These are phyloP conservation scores for Tolypocladium sp. DNA, from an alignment of 2,329 filamentous ascomycete genomes.

Conservation along the genomic window DNA sequence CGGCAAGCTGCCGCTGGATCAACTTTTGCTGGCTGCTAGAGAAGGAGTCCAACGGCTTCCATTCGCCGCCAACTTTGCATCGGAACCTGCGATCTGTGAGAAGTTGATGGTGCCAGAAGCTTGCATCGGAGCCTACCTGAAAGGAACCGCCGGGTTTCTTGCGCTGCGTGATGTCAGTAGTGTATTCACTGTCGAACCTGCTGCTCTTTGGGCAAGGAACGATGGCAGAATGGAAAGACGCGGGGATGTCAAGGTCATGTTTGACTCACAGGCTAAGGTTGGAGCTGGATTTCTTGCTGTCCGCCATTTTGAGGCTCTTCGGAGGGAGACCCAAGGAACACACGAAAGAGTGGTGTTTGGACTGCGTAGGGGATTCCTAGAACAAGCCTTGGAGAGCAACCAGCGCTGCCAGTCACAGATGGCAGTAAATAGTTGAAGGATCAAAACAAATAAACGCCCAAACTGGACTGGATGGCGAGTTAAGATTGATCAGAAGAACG, in stretches of 20 bases:
- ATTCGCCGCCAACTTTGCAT: constrained; percentile 27
- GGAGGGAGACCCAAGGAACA: too few species aligned
- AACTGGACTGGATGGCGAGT: too few species aligned
- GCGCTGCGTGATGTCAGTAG: not conserved
- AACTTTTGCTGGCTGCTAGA: constrained; percentile 21
- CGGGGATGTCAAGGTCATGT: not conserved
- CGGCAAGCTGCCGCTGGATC: constrained; percentile 10
- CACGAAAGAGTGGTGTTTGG: too few species aligned
- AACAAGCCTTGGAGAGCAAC: too few species aligned
- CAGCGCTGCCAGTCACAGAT: too few species aligned
- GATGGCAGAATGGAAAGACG: not conserved
- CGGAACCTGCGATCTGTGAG: constrained; percentile 15
- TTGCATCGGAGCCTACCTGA: not conserved
- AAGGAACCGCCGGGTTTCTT: not conserved
- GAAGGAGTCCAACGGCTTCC: constrained; percentile 20
- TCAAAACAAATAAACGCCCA: too few species aligned
- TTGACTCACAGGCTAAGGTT: not conserved
- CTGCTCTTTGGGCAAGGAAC: not conserved
- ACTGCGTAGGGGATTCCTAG: too few species aligned
- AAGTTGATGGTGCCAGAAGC: not conserved
- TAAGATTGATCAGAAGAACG: not conserved
- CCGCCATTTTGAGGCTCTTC: not conserved
- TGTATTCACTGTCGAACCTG: too few species aligned
- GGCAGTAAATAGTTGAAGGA: too few species aligned
- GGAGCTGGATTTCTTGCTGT: not conserved